These are phyloP conservation scores for Aspergillus wentii DNA, from an alignment of 495 filamentous ascomycete genomes.

Conservation along the genomic window DNA sequence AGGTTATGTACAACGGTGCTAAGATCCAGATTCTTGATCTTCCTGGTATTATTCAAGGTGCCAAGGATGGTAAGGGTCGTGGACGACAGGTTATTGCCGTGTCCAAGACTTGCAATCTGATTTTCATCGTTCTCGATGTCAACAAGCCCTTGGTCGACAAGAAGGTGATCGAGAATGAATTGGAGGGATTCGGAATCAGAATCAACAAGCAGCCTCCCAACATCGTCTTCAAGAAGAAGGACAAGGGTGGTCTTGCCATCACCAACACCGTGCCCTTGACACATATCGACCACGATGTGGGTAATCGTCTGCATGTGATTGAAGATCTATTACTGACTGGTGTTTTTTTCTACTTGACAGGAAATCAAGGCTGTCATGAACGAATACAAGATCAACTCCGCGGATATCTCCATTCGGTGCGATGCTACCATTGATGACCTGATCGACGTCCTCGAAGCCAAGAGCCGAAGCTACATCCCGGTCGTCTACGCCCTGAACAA, in stretches of 20 bases:
- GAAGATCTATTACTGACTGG: slow-evolving; percentile 12
- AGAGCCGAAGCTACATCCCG: slow-evolving; percentile 91
- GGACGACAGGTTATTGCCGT: slow-evolving; percentile 98
- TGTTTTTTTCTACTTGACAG: slow-evolving; percentile 29
- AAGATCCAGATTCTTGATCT: slow-evolving; percentile 99
- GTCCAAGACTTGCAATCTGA: slow-evolving; percentile 96
- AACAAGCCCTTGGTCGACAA: slow-evolving; percentile 98
- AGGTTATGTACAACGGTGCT: slow-evolving; percentile 94
- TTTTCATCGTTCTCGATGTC: slow-evolving; percentile 97
- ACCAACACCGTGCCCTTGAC: slow-evolving; percentile 87
- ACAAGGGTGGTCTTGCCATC: slow-evolving; percentile 94
- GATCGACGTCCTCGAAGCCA: slow-evolving; percentile 94
- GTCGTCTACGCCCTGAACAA: slow-evolving; percentile 99
- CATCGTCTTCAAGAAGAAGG: slow-evolving; percentile 98
- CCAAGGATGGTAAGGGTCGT: slow-evolving; percentile 97
- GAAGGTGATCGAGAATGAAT: slow-evolving; percentile 90
- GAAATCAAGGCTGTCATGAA: slow-evolving; percentile 97
- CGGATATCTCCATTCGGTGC: slow-evolving; percentile 95
- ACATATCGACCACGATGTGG: slow-evolving; percentile 82
- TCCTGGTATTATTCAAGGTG: slow-evolving; percentile 97
- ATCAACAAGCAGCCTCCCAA: slow-evolving; percentile 98
- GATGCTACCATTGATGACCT: slow-evolving; percentile 90
- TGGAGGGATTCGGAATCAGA: slow-evolving; percentile 96
- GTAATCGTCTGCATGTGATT: slow-evolving; percentile 9
- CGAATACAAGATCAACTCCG: slow-evolving; percentile 95